phyloP scores from a whole-genome alignment of 2,329 filamentous ascomycete species.

The Helminthosporium solani region DNA sequence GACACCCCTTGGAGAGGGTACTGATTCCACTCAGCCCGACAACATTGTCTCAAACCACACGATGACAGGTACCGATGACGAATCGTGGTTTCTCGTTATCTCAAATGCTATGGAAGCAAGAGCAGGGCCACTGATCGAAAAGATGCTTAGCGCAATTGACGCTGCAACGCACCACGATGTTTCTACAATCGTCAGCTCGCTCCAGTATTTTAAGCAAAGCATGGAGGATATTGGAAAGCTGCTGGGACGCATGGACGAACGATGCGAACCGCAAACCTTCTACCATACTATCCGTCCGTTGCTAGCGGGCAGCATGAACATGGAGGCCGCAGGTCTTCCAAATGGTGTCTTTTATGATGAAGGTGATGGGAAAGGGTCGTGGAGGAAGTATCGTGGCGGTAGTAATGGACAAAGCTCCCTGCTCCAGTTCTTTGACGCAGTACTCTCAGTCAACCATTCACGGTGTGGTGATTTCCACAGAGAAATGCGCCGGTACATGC shows the following conservation, averaged over 20 bases:
- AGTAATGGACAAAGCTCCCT: constrained; percentile 58
- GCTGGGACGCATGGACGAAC: constrained; percentile 54
- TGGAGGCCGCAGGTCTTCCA: constrained; percentile 53
- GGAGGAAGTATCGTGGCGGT: constrained; percentile 54
- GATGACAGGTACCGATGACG: constrained; percentile 37
- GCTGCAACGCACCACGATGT: constrained; percentile 45
- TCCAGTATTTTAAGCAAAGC: constrained; percentile 45
- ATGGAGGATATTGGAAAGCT: constrained; percentile 44
- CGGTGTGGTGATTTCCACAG: constrained; percentile 39
- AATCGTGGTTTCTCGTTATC: constrained; percentile 52
- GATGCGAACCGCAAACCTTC: constrained; percentile 51
- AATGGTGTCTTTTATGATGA: constrained; percentile 56
- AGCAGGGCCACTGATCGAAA: constrained; percentile 48
- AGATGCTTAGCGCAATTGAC: constrained; percentile 51
- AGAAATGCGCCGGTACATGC: constrained; percentile 59
- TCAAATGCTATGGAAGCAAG: constrained; percentile 56
- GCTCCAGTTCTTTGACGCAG: constrained; percentile 56
- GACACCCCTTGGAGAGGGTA: constrained; percentile 18
- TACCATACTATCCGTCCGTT: constrained; percentile 56
- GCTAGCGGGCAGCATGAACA: constrained; percentile 56
- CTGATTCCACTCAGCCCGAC: constrained; percentile 30
- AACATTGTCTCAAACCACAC: constrained; percentile 33
- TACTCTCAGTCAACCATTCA: constrained; percentile 52
- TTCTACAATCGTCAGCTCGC: constrained; percentile 40
- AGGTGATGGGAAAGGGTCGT: constrained; percentile 50